Evolutionary conservation across 2,329 filamentous ascomycete species (phyloP), one percentile per base, ranked within the genome.

Genomic region (Phialophora chinensis): DNA sequence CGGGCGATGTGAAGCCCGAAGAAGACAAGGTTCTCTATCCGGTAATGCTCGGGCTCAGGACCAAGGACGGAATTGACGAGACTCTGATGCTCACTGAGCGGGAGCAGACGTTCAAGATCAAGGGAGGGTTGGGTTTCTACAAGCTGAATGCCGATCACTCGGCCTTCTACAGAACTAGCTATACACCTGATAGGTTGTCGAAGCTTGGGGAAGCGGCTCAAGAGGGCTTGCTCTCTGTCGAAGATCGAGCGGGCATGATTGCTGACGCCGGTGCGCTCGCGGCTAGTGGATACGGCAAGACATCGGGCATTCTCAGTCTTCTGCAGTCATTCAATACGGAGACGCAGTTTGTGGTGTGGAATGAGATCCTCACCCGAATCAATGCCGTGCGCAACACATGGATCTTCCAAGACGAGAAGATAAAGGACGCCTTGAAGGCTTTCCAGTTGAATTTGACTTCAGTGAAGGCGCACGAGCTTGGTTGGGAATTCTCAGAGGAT

Each of bases 61-160:
- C 91, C 42, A 91, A 93, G 79, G 85, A 91, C n/a, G 92, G 92
- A 29, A 80, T 97, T 50, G 86, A 96, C 72, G 90, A 93, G 75
- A 85, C 88, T 47, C 81, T 93, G 47, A 91, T 92, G 17, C 83
- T 96, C 49, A 82, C 82, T 69, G 83, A 88, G 70, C 89, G 94
- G 47, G 92, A 97, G 79, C 85, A 84, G 56, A 87, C 89, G 68
- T 92, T 96, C 81, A 89, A 92, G 80, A 78, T 97, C 29, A 86
- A 90, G 23, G 87, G 90, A 74, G 72, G 71, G 3, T 81, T 90
- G 60, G 92, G 96, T 74, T 97, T 98, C 81, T 98, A 91, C 88
- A 98, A 98, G 85, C 83, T 98, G 68, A 98, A 98, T 76, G 93
- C 94, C 17, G 93, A 97, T 76, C 94, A 97, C 79, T 93, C 92